These are phyloP conservation scores for Leccinum solheimii DNA, from an alignment of 1,284 basidiomycete species.

Conservation along the genomic window DNA sequence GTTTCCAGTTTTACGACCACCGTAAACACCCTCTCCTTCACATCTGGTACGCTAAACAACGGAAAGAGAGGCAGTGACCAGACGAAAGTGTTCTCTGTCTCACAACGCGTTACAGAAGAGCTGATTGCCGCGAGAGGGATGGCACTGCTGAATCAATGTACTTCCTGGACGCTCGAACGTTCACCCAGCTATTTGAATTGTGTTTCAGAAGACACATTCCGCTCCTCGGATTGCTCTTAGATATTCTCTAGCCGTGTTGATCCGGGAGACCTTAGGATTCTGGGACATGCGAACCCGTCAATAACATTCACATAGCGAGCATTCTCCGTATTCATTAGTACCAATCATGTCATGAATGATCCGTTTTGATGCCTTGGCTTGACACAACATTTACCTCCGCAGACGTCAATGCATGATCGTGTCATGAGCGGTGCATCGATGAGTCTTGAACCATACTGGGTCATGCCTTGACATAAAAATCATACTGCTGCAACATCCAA, in stretches of 20 bases:
- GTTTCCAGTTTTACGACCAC: background rate
- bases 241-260: background rate
- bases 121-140: background rate
- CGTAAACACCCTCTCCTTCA: background rate
- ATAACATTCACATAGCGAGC: background rate
- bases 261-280: slow-evolving; percentile 8
- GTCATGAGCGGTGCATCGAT: background rate
- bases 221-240: slow-evolving; percentile 3
- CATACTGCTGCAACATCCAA: slow-evolving; percentile 83
- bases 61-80: background rate
- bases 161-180: background rate
- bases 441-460: background rate
- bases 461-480: slow-evolving; percentile 58
- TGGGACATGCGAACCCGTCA: background rate
- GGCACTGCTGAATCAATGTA: background rate
- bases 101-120: background rate
- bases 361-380: background rate
- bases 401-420: background rate
- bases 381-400: background rate
- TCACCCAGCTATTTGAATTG: background rate
- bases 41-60: background rate
- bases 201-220: slow-evolving; percentile 19
- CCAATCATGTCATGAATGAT: background rate
- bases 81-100: slow-evolving; percentile 9
- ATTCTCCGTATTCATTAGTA: slow-evolving; percentile 1